A percentile compares a stretch with the other conserved stretches of the same genome.
Evolutionary conservation across 768 basidiomycete species (phyloP).

Genomic region (Pleurotus pulmonarius): DNA sequence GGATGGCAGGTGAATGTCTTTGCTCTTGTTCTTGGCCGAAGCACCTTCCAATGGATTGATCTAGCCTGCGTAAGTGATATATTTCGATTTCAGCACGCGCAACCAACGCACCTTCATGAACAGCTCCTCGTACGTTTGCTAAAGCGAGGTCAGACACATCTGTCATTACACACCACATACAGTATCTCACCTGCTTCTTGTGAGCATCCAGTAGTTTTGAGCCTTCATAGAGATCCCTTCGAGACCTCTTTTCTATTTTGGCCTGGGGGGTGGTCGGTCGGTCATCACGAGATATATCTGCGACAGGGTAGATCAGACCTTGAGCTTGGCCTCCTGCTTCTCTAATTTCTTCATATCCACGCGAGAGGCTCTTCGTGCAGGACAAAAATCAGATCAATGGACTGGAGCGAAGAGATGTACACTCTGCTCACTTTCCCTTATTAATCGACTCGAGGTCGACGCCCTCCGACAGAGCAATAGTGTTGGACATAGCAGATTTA

Average conservation of each 20-base stretch:
- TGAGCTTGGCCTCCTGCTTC: slow-evolving; percentile 95
- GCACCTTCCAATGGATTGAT: slow-evolving; percentile 88
- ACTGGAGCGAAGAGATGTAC: background rate
- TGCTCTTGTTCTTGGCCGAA: slow-evolving; percentile 88
- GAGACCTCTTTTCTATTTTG: slow-evolving; percentile 95
- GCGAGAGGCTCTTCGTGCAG: slow-evolving; percentile 64
- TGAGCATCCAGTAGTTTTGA: slow-evolving; percentile 92
- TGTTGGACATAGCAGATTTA: slow-evolving; percentile 74
- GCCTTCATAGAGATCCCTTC: slow-evolving; percentile 90
- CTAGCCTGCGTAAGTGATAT: slow-evolving; percentile 27
- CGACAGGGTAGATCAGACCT: slow-evolving; percentile 34
- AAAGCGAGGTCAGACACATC: slow-evolving; percentile 1
- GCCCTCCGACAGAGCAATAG: slow-evolving; percentile 75
- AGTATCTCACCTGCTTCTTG: slow-evolving; percentile 69
- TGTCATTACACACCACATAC: background rate
- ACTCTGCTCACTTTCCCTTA: slow-evolving; percentile 76
- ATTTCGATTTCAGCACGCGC: background rate
- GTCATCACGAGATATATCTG: slow-evolving; percentile 1
- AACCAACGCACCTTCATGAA: slow-evolving; percentile 78
- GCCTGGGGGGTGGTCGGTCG: slow-evolving; percentile 41
- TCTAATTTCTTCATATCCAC: slow-evolving; percentile 95
- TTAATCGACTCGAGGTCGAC: slow-evolving; percentile 91
- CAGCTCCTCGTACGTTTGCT: slow-evolving; percentile 99
- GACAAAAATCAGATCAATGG: slow-evolving; percentile 12
- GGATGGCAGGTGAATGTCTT: slow-evolving; percentile 90